Percentiles rank a stretch among this genome's conserved stretches.
Conservation (phyloP, 2,329 filamentous ascomycete genomes). For the Scedosporium aurantiacum region DNA sequence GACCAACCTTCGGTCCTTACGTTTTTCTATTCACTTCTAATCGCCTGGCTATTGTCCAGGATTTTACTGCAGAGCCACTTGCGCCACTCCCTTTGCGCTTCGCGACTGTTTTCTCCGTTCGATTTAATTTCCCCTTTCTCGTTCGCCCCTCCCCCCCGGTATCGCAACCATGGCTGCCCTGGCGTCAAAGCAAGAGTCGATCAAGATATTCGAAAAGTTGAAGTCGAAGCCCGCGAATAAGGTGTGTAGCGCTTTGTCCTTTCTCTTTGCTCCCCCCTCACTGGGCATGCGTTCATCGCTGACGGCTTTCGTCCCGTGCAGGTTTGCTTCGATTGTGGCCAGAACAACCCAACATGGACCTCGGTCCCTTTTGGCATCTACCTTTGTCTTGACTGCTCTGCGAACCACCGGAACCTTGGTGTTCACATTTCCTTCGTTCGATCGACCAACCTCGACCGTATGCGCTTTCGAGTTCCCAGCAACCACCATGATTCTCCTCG, state of each 20-base stretch:
- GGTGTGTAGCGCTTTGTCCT: slow-evolving; percentile 39
- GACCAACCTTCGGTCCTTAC: not conserved
- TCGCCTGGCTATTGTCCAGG: not conserved
- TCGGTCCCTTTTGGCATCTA: slow-evolving; percentile 97
- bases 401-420: slow-evolving; percentile 92
- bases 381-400: slow-evolving; percentile 93
- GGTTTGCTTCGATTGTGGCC: slow-evolving; percentile 97
- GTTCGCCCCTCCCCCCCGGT: slow-evolving; percentile 9
- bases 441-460: slow-evolving; percentile 97
- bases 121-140: not conserved
- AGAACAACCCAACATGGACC: slow-evolving; percentile 97
- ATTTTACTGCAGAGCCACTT: not conserved
- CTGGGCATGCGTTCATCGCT: not conserved
- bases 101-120: not conserved
- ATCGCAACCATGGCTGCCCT: slow-evolving; percentile 48
- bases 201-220: slow-evolving; percentile 95
- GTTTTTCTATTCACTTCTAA: not conserved
- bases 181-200: slow-evolving; percentile 88
- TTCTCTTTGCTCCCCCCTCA: slow-evolving; percentile 1
- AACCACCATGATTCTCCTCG: not conserved
- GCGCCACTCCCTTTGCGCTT: not conserved
- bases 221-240: slow-evolving; percentile 93
- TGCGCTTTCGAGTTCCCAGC: slow-evolving; percentile 21
- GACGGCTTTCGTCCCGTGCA: slow-evolving; percentile 23
- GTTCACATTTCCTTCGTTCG: slow-evolving; percentile 99